Evolutionary conservation across 2,329 filamentous ascomycete species (phyloP).

Genomic region (Nemania sp.): DNA sequence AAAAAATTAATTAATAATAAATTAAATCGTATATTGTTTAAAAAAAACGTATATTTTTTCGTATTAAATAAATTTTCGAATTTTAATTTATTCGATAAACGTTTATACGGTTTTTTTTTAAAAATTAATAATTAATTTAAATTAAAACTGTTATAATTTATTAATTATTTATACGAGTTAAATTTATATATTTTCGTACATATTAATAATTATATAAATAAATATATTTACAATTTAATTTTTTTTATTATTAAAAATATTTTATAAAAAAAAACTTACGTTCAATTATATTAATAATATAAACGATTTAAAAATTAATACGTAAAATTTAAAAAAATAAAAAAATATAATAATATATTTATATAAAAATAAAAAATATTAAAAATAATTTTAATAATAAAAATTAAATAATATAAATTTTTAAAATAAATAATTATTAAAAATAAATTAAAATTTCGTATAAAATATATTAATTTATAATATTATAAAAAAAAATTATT

Average conservation of each 20-base stretch:
- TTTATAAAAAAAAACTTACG: conserved; percentile 68
- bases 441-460: too few species aligned
- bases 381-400: conserved; percentile 68
- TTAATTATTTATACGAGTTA: conserved; percentile 81
- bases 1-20: conserved; percentile 68
- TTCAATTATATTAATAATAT: conserved; percentile 78
- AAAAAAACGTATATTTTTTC: conserved; percentile 80
- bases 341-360: conserved; percentile 61
- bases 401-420: neutral
- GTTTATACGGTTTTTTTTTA: conserved; percentile 58
- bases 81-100: conserved; percentile 55
- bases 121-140: conserved; percentile 74
- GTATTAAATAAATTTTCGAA: conserved; percentile 79
- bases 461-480: too few species aligned
- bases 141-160: conserved; percentile 77
- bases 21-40: conserved; percentile 55
- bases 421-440: too few species aligned
- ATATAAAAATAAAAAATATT: conserved; percentile 68
- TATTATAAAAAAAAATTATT: too few species aligned
- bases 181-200: conserved; percentile 80
- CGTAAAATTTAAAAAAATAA: conserved; percentile 51
- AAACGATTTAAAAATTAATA: conserved; percentile 52
- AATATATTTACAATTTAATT: conserved; percentile 73
- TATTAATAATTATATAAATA: conserved; percentile 75
- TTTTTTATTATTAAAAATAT: conserved; percentile 74